phyloP scores from a whole-genome alignment of 1,139 yeast species.

The Hyphopichia buzzinii region DNA sequence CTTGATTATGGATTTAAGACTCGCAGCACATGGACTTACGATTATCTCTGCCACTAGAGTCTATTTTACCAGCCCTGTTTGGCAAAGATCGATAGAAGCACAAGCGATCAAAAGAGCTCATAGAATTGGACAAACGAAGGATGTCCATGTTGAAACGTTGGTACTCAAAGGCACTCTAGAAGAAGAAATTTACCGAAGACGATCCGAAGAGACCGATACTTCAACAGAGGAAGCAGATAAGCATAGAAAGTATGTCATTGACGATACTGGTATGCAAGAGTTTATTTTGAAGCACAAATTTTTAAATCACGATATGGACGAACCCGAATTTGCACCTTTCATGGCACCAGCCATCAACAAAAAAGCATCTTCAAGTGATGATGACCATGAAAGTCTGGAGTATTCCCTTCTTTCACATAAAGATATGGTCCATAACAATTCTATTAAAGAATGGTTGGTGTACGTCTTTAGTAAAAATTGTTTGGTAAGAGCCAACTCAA shows the following conservation, averaged over 20 bases:
- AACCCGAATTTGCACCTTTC: slow-evolving; percentile 32
- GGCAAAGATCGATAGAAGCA: slow-evolving; percentile 68
- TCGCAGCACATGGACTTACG: slow-evolving; percentile 71
- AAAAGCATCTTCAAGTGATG: slow-evolving; percentile 4
- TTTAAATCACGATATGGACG: slow-evolving; percentile 25
- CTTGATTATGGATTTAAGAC: slow-evolving; percentile 62
- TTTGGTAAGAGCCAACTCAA: slow-evolving; percentile 30
- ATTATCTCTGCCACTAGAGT: slow-evolving; percentile 67
- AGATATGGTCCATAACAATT: slow-evolving; percentile 7
- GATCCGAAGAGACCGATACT: slow-evolving; percentile 17
- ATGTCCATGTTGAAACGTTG: slow-evolving; percentile 60
- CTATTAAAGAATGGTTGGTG: slow-evolving; percentile 36
- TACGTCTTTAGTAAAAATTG: slow-evolving; percentile 46
- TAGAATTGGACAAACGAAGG: slow-evolving; percentile 61
- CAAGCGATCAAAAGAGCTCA: slow-evolving; percentile 75
- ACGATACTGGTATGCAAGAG: slow-evolving; percentile 58
- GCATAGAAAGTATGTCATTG: slow-evolving; percentile 38
- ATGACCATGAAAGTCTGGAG: slow-evolving; percentile 13
- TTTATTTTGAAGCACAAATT: slow-evolving; percentile 51
- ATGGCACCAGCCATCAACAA: slow-evolving; percentile 15
- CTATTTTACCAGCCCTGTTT: slow-evolving; percentile 66
- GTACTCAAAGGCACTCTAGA: slow-evolving; percentile 61
- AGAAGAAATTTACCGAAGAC: slow-evolving; percentile 57
- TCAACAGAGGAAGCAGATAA: slow-evolving; percentile 17
- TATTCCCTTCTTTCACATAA: slow-evolving; percentile 24